phyloP scores from a whole-genome alignment of 177 flowering plant species.

The Vitis hybrid region DNA sequence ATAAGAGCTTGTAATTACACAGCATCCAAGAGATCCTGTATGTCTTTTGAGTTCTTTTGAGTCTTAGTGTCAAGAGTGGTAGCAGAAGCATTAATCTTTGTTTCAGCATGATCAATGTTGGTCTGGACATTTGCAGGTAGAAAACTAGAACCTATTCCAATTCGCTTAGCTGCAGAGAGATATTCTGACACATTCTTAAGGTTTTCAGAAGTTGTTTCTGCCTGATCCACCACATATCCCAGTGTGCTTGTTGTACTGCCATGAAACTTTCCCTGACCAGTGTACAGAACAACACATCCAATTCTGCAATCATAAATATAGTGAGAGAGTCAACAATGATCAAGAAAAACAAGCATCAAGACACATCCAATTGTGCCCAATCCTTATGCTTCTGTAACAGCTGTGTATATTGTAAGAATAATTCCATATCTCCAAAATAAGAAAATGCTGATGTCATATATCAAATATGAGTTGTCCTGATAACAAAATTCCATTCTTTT shows the following conservation, averaged over 20 bases:
- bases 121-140: conserved; percentile 49
- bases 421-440: too few relatives aligned
- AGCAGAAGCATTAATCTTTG: conserved; percentile 65
- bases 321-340: neutral
- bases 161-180: conserved; percentile 68
- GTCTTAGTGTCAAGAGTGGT: conserved; percentile 38
- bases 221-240: conserved; percentile 64
- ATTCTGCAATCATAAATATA: conserved; percentile 37
- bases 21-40: conserved; percentile 43
- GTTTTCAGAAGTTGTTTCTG: conserved; percentile 51
- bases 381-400: too few relatives aligned
- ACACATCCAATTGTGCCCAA: too few relatives aligned
- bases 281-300: conserved; percentile 76
- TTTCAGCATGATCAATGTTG: conserved; percentile 48
- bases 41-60: conserved; percentile 44
- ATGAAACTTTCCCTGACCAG: conserved; percentile 81
- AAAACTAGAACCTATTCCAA: conserved; percentile 43
- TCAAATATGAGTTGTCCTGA: too few relatives aligned
- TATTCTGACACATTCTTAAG: conserved; percentile 65
- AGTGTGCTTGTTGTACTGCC: conserved; percentile 52
- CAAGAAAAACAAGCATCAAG: neutral
- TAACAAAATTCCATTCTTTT: too few relatives aligned
- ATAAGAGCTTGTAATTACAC: conserved; percentile 44
- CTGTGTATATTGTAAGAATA: too few relatives aligned
- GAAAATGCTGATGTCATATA: too few relatives aligned